A percentile compares a stretch with the other conserved stretches of the same genome.
These are phyloP conservation scores for Aphanomyces stellatus DNA, from an alignment of 352 stramenopile species.

Conservation along the genomic window DNA sequence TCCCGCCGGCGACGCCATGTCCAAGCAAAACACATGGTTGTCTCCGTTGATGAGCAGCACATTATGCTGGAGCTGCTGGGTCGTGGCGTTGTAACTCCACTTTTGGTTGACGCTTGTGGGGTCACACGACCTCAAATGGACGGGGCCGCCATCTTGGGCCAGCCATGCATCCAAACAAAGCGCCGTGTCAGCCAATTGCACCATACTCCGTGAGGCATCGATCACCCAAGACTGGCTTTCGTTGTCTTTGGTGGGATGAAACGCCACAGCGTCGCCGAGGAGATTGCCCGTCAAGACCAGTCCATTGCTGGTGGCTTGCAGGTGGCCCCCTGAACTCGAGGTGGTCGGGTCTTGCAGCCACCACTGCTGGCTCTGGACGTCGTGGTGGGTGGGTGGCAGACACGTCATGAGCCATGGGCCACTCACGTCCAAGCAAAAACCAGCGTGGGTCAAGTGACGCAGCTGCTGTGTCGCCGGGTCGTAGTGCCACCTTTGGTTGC, in stretches of 20 bases:
- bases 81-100: constrained; percentile 41
- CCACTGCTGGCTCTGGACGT: not conserved
- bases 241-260: too few species aligned
- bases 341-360: constrained; percentile 25
- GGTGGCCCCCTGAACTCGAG: constrained; percentile 29
- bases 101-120: constrained; percentile 51
- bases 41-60: constrained; percentile 29
- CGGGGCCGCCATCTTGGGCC: constrained; percentile 34
- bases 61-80: constrained; percentile 33
- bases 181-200: constrained; percentile 27
- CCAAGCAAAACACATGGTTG: constrained; percentile 62
- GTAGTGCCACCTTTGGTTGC: constrained; percentile 38
- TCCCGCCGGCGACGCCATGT: constrained; percentile 25
- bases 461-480: constrained; percentile 35
- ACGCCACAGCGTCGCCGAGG: constrained; percentile 23
- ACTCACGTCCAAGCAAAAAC: constrained; percentile 46
- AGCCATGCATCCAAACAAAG: constrained; percentile 55
- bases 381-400: not conserved
- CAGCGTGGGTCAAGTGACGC: constrained; percentile 32
- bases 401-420: not conserved
- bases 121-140: constrained; percentile 50
- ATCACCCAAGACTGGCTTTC: too few species aligned
- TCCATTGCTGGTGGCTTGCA: not conserved
- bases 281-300: not conserved
- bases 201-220: not conserved